Conservation (phyloP, 169 alveolate genomes). For the Eimeria praecox region DNA sequence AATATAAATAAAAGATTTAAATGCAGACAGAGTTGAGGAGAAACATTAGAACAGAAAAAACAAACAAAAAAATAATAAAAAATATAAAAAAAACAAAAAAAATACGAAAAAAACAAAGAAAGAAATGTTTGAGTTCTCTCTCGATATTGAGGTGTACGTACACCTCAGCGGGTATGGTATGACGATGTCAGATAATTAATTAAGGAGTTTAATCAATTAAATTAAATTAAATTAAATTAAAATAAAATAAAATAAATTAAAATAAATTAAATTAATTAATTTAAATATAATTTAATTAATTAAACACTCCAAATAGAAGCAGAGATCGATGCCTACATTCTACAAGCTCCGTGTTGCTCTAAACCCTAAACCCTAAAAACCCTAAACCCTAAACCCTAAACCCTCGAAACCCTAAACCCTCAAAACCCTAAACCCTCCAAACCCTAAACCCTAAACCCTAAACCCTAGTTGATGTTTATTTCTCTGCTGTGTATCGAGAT, state of each 20-base stretch:
- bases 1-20: no score
- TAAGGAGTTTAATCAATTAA: neutral
- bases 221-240: neutral
- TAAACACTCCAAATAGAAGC: neutral
- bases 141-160: neutral
- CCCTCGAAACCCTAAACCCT: slow-evolving; percentile 33
- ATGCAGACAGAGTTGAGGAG: no score
- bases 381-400: slow-evolving; percentile 45
- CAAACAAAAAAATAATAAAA: no score
- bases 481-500: neutral
- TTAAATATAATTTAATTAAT: neutral
- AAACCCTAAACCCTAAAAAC: slow-evolving; percentile 37
- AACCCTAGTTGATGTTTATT: neutral
- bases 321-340: neutral
- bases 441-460: slow-evolving; percentile 47
- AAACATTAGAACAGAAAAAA: no score
- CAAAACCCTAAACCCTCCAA: slow-evolving; percentile 26
- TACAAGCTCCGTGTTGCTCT: neutral
- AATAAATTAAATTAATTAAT: neutral
- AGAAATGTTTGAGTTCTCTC: no score
- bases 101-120: no score
- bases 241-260: neutral
- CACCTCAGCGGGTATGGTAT: neutral
- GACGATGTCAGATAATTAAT: neutral
- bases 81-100: no score